A percentile compares a stretch with the other conserved stretches of the same genome.
Conservation (phyloP, 2,329 filamentous ascomycete genomes). For the Canariomyces notabilis region DNA sequence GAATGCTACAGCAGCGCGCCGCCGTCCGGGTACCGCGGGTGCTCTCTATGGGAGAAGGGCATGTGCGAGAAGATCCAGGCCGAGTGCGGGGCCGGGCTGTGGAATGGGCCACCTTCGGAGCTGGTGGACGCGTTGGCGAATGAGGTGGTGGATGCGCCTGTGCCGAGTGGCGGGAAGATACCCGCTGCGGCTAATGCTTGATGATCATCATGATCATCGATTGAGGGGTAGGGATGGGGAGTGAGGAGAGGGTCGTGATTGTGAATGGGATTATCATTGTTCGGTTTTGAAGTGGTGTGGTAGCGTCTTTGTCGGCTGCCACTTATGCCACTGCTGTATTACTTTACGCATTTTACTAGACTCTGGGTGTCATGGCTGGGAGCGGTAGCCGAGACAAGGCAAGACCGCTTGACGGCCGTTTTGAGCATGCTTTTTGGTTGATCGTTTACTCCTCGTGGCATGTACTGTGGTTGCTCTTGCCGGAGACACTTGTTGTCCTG, state of each 20-base stretch:
- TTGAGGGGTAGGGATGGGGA: not conserved
- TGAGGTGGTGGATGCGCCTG: slow-evolving; percentile 1
- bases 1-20: slow-evolving; percentile 56
- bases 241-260: not conserved
- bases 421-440: no score
- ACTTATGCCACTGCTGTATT: not conserved
- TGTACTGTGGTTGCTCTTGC: no score
- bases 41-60: slow-evolving; percentile 52
- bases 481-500: no score
- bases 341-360: no score
- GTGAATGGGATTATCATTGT: no score
- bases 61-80: slow-evolving; percentile 52
- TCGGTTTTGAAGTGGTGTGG: no score
- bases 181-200: slow-evolving; percentile 8
- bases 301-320: not conserved
- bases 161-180: not conserved
- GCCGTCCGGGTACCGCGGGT: slow-evolving; percentile 55
- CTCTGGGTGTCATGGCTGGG: no score
- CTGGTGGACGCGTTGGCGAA: slow-evolving; percentile 31
- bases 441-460: no score
- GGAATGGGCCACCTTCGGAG: slow-evolving; percentile 43
- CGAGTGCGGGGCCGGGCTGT: slow-evolving; percentile 39
- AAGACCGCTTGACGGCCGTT: no score
- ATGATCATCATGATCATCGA: no score
- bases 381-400: no score